Percentiles rank a stretch among this genome's conserved stretches.
Evolutionary conservation across 2,329 filamentous ascomycete genomes (phyloP).

Genomic region (Colletotrichum sp.): DNA sequence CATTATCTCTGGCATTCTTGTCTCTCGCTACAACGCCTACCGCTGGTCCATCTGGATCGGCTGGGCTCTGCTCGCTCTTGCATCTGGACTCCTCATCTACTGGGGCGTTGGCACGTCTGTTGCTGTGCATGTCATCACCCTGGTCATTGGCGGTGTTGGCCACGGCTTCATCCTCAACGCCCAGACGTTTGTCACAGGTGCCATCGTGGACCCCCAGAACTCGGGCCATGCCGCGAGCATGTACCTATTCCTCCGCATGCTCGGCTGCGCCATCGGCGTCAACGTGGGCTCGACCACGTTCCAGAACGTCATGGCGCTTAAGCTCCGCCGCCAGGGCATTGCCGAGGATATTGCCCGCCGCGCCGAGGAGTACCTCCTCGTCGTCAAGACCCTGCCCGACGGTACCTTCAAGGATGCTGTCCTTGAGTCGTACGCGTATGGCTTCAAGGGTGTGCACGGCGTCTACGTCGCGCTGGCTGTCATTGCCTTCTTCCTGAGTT

Average conservation of each 20-base stretch:
- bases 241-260: constrained; percentile 25
- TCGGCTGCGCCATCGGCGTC: constrained; percentile 24
- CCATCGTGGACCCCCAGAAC: constrained; percentile 18
- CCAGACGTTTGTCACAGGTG: constrained; percentile 27
- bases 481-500: constrained; percentile 14
- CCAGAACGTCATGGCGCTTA: constrained; percentile 26
- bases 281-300: constrained; percentile 24
- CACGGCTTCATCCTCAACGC: constrained; percentile 27
- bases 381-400: constrained; percentile 15
- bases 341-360: constrained; percentile 13
- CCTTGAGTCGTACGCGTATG: constrained; percentile 13
- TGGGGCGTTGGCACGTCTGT: constrained; percentile 20
- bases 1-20: constrained; percentile 34
- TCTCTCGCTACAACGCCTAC: constrained; percentile 36
- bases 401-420: constrained; percentile 18
- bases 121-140: constrained; percentile 18
- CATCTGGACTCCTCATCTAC: constrained; percentile 20
- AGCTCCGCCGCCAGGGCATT: constrained; percentile 18
- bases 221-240: constrained; percentile 23
- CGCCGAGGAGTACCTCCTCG: constrained; percentile 14
- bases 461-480: constrained; percentile 15
- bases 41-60: constrained; percentile 43
- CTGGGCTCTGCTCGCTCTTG: constrained; percentile 30
- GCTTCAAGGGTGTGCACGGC: constrained; percentile 21
- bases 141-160: constrained; percentile 23